phyloP scores from a whole-genome alignment of 176 grass and related monocot species.

The Phyllostachys edulis region DNA sequence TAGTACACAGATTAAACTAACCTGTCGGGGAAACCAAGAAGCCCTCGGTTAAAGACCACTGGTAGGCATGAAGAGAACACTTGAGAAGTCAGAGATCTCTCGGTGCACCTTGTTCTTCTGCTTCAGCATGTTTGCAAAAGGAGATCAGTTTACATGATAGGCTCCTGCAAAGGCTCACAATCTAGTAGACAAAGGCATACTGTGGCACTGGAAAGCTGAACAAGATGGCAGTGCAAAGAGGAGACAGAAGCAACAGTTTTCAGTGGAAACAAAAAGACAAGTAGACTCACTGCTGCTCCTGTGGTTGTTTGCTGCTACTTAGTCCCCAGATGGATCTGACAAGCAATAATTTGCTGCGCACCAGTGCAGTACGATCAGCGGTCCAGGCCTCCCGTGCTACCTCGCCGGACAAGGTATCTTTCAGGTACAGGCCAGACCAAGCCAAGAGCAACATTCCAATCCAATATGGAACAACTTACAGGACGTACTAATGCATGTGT shows the following conservation, averaged over 20 bases:
- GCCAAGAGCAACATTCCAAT: conserved; percentile 30
- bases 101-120: background rate
- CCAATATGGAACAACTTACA: background rate
- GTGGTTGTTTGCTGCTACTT: conserved; percentile 4
- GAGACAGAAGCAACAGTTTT: conserved; percentile 1
- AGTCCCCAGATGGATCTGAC: conserved; percentile 22
- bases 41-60: background rate
- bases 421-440: background rate
- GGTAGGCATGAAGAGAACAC: background rate
- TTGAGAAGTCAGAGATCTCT: background rate
- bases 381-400: background rate
- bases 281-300: background rate
- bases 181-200: conserved; percentile 21
- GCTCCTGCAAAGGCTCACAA: background rate
- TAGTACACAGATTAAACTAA: background rate
- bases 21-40: background rate
- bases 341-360: conserved; percentile 33
- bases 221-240: conserved; percentile 15
- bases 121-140: background rate
- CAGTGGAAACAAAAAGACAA: conserved; percentile 8
- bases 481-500: background rate
- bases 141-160: background rate
- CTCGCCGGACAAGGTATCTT: conserved; percentile 5
- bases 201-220: conserved; percentile 34
- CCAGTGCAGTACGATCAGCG: background rate